These are phyloP conservation scores for Candida coquimbonensis DNA, from an alignment of 805 yeast genomes.

Conservation along the genomic window DNA sequence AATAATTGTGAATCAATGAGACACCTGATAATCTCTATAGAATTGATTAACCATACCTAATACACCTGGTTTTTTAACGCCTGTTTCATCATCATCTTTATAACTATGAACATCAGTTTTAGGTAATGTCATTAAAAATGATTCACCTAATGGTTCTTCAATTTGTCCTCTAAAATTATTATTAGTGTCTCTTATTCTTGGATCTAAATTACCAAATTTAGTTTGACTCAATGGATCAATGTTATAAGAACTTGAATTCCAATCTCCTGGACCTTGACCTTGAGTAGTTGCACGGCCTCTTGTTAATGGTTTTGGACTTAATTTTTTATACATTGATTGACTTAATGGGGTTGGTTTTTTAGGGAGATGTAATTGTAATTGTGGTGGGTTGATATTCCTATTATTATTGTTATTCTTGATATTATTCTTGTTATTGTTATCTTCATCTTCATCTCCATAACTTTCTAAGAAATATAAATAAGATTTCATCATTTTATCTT, in stretches of 20 bases:
- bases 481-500: constrained; percentile 88
- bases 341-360: constrained; percentile 7
- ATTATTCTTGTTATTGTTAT: constrained; percentile 15
- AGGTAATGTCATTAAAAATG: constrained; percentile 33
- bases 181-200: neutral
- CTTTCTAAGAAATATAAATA: constrained; percentile 83
- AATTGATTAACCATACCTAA: constrained; percentile 76
- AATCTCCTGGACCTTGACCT: constrained; percentile 10
- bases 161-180: neutral
- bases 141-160: constrained; percentile 31
- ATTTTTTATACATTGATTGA: constrained; percentile 4
- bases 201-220: neutral
- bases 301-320: constrained; percentile 3
- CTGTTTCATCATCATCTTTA: constrained; percentile 23
- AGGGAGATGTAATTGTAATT: neutral
- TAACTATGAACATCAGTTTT: constrained; percentile 27
- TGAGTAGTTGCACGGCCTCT: constrained; percentile 6
- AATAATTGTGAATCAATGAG: constrained; percentile 1
- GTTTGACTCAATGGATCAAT: constrained; percentile 1
- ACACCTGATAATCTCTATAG: constrained; percentile 41
- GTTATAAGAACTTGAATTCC: constrained; percentile 5
- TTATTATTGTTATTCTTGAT: constrained; percentile 14
- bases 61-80: constrained; percentile 43
- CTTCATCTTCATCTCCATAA: constrained; percentile 45
- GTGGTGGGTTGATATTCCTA: constrained; percentile 1